A percentile compares a stretch with the other conserved stretches of the same genome.
Conservation (phyloP, 2,329 filamentous ascomycete genomes). For the Xylaria hypoxylon region DNA sequence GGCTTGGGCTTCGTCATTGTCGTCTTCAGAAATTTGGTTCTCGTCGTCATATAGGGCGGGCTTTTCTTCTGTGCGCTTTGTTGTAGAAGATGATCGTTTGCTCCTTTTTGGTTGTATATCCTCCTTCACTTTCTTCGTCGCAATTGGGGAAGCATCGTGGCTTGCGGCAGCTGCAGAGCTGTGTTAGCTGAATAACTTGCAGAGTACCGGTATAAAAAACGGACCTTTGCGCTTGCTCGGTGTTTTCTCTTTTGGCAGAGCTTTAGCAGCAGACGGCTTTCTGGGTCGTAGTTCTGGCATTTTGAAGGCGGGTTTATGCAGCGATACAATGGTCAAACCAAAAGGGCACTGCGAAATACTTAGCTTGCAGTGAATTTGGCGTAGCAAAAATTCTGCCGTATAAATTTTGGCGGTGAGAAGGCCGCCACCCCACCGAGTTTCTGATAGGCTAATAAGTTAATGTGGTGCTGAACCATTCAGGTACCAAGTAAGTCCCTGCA, state of each 20-base stretch:
- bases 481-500: not conserved
- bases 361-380: constrained; percentile 30
- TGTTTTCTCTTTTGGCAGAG: constrained; percentile 52
- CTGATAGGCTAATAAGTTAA: constrained; percentile 29
- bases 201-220: constrained; percentile 26
- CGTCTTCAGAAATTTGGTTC: constrained; percentile 44
- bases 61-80: constrained; percentile 47
- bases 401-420: constrained; percentile 49
- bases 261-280: constrained; percentile 52
- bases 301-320: constrained; percentile 33
- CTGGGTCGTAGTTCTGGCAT: constrained; percentile 61
- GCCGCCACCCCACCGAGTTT: constrained; percentile 20
- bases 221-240: constrained; percentile 55
- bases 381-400: constrained; percentile 47
- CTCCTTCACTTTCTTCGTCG: constrained; percentile 28
- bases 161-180: constrained; percentile 50
- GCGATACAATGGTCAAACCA: constrained; percentile 5
- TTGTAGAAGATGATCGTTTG: constrained; percentile 43
- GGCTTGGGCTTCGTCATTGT: constrained; percentile 58
- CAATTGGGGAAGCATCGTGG: constrained; percentile 59
- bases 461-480: constrained; percentile 1
- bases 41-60: constrained; percentile 51
- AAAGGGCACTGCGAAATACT: constrained; percentile 12
- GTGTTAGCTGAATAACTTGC: constrained; percentile 18
- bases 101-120: constrained; percentile 41